These are phyloP conservation scores for Daldinia loculata DNA, from an alignment of 495 filamentous ascomycete genomes.

Conservation along the genomic window DNA sequence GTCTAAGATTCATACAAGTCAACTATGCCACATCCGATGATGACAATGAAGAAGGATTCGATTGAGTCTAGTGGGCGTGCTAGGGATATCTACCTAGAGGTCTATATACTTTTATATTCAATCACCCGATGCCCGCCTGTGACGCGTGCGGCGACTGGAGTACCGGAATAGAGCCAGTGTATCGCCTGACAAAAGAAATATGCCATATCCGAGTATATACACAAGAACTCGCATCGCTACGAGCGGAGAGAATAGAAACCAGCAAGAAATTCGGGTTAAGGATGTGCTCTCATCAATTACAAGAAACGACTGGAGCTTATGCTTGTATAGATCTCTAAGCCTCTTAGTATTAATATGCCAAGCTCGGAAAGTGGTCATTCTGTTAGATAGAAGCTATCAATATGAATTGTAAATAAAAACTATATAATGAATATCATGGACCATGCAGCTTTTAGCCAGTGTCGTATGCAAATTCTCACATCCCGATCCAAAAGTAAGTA, in stretches of 20 bases:
- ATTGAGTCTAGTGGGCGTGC: neutral
- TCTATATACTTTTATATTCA: neutral
- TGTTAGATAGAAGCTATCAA: neutral
- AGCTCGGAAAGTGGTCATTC: slow-evolving; percentile 46
- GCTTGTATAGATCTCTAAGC: neutral
- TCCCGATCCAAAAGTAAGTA: neutral
- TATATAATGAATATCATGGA: neutral
- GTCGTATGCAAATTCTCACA: neutral
- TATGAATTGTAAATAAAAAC: neutral
- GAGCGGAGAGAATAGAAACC: neutral
- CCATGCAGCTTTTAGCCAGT: neutral
- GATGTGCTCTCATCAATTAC: neutral
- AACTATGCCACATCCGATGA: neutral
- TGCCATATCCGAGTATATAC: neutral
- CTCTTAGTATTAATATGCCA: slow-evolving; percentile 48
- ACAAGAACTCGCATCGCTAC: neutral
- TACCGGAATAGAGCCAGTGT: too few relatives aligned
- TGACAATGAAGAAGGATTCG: neutral
- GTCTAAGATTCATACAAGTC: neutral
- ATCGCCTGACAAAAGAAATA: neutral
- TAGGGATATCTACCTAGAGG: neutral
- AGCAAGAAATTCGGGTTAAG: neutral
- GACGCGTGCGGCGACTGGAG: too few relatives aligned
- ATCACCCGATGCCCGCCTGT: neutral
- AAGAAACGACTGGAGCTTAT: neutral